Evolutionary conservation across 495 filamentous ascomycete genomes (phyloP), one percentile per base, ranked within the genome.

Genomic region (Penicillium pulvis): DNA sequence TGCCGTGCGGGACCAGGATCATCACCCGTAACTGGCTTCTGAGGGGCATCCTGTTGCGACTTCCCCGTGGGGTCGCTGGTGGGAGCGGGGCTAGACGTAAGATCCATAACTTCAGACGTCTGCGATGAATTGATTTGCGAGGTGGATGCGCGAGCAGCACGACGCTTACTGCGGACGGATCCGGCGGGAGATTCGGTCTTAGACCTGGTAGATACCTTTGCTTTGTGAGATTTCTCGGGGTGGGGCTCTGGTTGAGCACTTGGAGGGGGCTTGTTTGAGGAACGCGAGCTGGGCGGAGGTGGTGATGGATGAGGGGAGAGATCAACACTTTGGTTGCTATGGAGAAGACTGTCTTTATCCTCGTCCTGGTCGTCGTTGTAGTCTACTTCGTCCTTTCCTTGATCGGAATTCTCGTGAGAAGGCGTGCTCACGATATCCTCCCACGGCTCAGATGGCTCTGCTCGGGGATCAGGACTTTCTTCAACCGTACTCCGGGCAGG

Each of bases 31-130:
- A 76, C 51, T 63, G 66, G 36, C 71, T 72, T 77, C 70, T 79
- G 14, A 77, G 64, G 20, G 55, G 23, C 42, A 20, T 46, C 30
- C 41, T 31, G 28, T 26, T 44, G 50, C 16, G 39, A 30, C 0
- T 31, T 36, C 11, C 4, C 20, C 9, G 9, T 45, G n/a, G 33
- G 60, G 10, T 71, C 60, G 52, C 68, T 69, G 1, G 66, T 65
- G 67, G 61, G 62, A 3, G 59, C 55, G 23, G 80, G 76, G 48
- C 74, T 78, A 20, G 73, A 73, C 0, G 79, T 82, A 23, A 82
- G 61, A 51, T 81, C 79, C 10, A 83, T 64, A 17, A 80, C 49
- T 24, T 62, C 64, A 3, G 71, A 72, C 10, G 45, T 53, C 52
- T 73, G 68, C 2, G 72, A 69, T 20, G 53, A 41, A 6, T 53